A percentile compares a stretch with the other conserved stretches of the same genome.
Evolutionary conservation across 306 rosid genomes (phyloP).

Genomic region (Gastrolobium bilobum): DNA sequence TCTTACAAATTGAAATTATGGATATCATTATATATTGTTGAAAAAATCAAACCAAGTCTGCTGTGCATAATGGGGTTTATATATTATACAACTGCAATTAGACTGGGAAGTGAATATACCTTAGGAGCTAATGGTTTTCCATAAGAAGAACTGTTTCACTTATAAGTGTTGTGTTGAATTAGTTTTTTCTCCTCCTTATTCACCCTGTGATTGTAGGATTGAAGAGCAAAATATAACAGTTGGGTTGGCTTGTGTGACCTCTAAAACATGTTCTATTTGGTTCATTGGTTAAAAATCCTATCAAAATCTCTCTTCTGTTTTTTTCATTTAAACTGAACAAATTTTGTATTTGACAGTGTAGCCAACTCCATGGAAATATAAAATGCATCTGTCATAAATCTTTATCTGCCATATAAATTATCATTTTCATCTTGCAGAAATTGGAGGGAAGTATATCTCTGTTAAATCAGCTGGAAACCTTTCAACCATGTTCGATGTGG

Average conservation of each 20-base stretch:
- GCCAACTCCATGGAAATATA: neutral
- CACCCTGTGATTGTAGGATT: too few species aligned
- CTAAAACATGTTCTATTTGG: constrained; percentile 17
- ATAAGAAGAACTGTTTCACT: neutral
- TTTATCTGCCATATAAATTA: constrained; percentile 15
- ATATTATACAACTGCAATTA: neutral
- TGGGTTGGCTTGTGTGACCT: neutral
- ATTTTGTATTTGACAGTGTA: constrained; percentile 1
- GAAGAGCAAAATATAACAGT: neutral
- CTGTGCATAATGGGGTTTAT: neutral
- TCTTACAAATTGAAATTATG: neutral
- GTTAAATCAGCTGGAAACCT: constrained; percentile 89
- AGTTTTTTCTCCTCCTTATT: neutral
- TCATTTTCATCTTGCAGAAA: constrained; percentile 63
- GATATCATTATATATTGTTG: neutral
- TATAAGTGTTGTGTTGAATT: neutral
- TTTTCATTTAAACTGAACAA: neutral
- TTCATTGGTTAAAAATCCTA: neutral
- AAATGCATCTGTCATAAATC: constrained; percentile 31
- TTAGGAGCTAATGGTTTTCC: neutral
- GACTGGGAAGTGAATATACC: constrained; percentile 8
- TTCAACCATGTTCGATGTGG: constrained; percentile 83
- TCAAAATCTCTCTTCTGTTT: neutral
- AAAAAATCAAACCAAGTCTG: neutral
- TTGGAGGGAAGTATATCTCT: constrained; percentile 75